A percentile compares a stretch with the other conserved stretches of the same genome.
These are phyloP conservation scores for Endogone sp. DNA, from an alignment of 192 early-diverging fungal species.

Conservation along the genomic window DNA sequence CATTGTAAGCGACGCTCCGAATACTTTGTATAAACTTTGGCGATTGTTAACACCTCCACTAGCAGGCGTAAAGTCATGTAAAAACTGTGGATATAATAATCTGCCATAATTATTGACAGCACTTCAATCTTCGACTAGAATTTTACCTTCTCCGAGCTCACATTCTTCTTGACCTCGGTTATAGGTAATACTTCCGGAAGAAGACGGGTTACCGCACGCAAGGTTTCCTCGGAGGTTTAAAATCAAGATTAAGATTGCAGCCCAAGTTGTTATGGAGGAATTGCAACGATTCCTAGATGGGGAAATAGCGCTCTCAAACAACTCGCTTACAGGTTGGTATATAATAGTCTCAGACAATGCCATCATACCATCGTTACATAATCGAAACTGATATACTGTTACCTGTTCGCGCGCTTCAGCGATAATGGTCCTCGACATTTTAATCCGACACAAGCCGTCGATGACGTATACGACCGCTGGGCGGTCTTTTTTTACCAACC, in stretches of 20 bases:
- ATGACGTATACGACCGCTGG: constrained; percentile 73
- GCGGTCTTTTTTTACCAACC: constrained; percentile 89
- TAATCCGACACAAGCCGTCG: constrained; percentile 83
- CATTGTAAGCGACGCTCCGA: neutral
- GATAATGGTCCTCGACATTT: constrained; percentile 73
- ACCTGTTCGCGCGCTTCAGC: constrained; percentile 22
- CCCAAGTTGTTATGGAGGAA: constrained; percentile 64
- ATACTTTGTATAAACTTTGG: neutral
- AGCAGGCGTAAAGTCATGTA: too few relatives aligned
- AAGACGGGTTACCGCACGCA: constrained; percentile 23
- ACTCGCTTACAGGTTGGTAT: constrained; percentile 37
- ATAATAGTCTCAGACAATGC: neutral
- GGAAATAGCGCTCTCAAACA: constrained; percentile 34
- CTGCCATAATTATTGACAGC: too few relatives aligned
- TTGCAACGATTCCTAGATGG: constrained; percentile 47
- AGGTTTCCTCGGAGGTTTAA: constrained; percentile 52
- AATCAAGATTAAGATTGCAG: constrained; percentile 61
- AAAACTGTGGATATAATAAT: too few relatives aligned
- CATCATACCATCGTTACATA: neutral
- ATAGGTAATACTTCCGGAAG: constrained; percentile 41
- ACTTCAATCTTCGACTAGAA: too few relatives aligned
- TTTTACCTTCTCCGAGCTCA: too few relatives aligned
- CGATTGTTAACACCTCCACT: too few relatives aligned
- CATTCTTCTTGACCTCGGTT: too few relatives aligned
- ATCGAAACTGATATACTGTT: neutral